These are phyloP conservation scores for Echium plantagineum DNA, from an alignment of 257 asterid genomes.

Conservation along the genomic window DNA sequence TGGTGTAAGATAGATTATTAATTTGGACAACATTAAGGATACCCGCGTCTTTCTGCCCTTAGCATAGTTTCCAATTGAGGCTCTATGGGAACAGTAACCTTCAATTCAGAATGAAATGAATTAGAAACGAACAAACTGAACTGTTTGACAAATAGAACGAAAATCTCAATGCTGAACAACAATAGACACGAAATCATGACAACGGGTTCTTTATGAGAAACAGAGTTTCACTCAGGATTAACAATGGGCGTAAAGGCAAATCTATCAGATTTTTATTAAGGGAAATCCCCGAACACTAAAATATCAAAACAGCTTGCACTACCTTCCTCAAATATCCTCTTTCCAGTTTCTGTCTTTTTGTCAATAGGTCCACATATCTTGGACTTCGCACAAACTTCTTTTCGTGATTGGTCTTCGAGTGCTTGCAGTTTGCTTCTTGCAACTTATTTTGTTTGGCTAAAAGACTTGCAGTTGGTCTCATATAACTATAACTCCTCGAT, in stretches of 20 bases:
- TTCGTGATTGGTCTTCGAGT: slow-evolving; percentile 18
- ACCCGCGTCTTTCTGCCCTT: slow-evolving; percentile 81
- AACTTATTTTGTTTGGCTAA: slow-evolving; percentile 56
- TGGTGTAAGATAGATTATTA: background rate
- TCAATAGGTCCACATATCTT: slow-evolving; percentile 27
- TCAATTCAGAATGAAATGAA: slow-evolving; percentile 12
- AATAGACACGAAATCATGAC: too few species aligned
- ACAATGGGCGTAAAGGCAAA: background rate
- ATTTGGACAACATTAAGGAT: background rate
- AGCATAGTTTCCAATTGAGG: slow-evolving; percentile 60
- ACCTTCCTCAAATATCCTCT: slow-evolving; percentile 73
- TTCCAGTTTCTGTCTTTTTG: slow-evolving; percentile 82
- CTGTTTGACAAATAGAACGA: slow-evolving; percentile 6
- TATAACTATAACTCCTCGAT: slow-evolving; percentile 41
- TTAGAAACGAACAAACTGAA: slow-evolving; percentile 7
- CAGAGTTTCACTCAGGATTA: background rate
- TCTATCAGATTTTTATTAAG: slow-evolving; percentile 2
- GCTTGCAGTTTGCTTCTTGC: slow-evolving; percentile 21
- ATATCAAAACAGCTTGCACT: background rate
- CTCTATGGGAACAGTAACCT: slow-evolving; percentile 74
- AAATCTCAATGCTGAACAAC: too few species aligned
- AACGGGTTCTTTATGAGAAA: background rate
- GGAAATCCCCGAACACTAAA: background rate
- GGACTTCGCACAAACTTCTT: slow-evolving; percentile 20
- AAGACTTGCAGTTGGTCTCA: slow-evolving; percentile 89